Evolutionary conservation across 108 stramenopile genomes (phyloP), one percentile per base, ranked within the genome.

Genomic region (Cyclotella choctawhatcheeana): DNA sequence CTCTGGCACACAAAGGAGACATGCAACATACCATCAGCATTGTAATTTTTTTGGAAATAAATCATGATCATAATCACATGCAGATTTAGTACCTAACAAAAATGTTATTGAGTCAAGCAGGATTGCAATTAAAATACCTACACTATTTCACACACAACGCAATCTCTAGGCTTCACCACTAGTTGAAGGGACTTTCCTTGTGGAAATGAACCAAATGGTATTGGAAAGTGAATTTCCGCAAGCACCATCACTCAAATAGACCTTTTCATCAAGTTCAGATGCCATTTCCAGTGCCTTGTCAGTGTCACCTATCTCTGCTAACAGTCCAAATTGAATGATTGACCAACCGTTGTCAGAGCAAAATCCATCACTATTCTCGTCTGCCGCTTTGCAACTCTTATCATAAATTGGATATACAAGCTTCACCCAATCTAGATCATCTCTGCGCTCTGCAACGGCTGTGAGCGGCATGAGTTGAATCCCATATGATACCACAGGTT

Each of bases 401-500:
- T 93, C 82, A 69, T 95, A 96, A 3, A 88, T 58, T 10, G 88
- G 77, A 44, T 96, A 93, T 40, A 97, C 85, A 47, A 89, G 61
- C 22, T 88, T 80, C 21, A 83, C 64, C 97, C 96, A 98, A 30
- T 88, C 87, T 7, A 81, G 58, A 48, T 88, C 82, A 67, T 97
- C 96, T 50, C 97, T 62, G 16, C 74, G 53, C 77, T 97, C 96
- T 10, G 96, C 80, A 31, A 92, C 86, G 4, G 92, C 85, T 8
- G 95, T 98, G 18, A 97, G 54, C 0, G 96, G 96, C 20, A 98
- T 76, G 34, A 98, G 84, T 64, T 97, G 94, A 53, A 96, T 95
- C 16, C 94, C 94, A 76, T 85, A 88, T 0, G 89, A 81, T 6
- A 93, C 81, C 44, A 89, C 89, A 32, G 78, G 70, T 44, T 79